Conservation (phyloP, 2,329 filamentous ascomycete species). For the Trichoderma polysporum region DNA sequence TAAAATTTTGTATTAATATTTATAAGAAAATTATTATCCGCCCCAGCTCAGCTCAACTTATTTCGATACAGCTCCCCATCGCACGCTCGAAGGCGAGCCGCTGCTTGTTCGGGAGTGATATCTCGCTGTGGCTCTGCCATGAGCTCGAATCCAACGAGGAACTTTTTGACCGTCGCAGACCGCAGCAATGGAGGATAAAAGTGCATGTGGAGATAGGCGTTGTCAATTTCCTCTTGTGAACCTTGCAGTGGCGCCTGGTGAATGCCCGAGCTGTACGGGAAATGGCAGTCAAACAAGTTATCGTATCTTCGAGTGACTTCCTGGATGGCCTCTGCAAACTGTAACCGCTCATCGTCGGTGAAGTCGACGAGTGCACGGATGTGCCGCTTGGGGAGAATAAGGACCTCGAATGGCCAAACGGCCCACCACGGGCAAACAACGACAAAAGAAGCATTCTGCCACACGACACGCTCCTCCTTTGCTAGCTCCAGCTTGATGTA, state of each 20-base stretch:
- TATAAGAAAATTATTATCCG: conserved; percentile 5
- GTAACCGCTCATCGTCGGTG: conserved; percentile 63
- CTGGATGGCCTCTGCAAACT: conserved; percentile 80
- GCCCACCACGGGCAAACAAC: conserved; percentile 98
- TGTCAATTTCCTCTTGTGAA: conserved; percentile 77
- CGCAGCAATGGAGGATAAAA: conserved; percentile 94
- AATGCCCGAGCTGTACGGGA: conserved; percentile 95
- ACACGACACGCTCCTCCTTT: conserved; percentile 83
- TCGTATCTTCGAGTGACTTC: conserved; percentile 91
- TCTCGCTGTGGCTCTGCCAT: conserved; percentile 97
- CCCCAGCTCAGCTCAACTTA: conserved; percentile 25
- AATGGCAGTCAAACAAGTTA: conserved; percentile 94
- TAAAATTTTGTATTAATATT: not conserved
- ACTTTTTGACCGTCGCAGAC: conserved; percentile 92
- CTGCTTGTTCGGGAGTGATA: conserved; percentile 95
- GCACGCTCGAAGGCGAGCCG: conserved; percentile 71
- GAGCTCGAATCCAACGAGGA: conserved; percentile 93
- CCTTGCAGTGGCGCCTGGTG: conserved; percentile 91
- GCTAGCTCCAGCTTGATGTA: conserved; percentile 80
- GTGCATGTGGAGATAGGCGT: conserved; percentile 92
- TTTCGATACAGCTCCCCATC: conserved; percentile 84
- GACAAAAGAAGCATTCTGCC: conserved; percentile 80
- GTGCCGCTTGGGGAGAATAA: conserved; percentile 82
- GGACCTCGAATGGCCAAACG: conserved; percentile 93
- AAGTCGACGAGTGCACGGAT: conserved; percentile 84